phyloP scores from a whole-genome alignment of 2,329 filamentous ascomycete species.

The Alternaria sp. region DNA sequence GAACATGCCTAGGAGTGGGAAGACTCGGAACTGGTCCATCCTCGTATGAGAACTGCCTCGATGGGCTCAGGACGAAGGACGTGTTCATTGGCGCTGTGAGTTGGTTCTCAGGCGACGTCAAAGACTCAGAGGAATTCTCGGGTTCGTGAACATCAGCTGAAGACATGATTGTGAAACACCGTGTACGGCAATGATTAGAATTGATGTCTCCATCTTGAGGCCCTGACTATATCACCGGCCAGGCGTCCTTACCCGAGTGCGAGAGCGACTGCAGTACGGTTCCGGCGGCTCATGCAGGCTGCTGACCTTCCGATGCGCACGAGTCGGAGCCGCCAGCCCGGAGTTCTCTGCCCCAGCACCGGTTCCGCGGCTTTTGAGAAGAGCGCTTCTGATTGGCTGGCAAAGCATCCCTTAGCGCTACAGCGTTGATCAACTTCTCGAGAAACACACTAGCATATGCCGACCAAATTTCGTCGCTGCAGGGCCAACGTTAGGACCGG shows the following conservation, averaged over 20 bases:
- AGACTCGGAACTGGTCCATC: not conserved
- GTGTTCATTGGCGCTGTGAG: not conserved
- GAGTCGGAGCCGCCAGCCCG: not conserved
- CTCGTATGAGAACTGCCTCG: not conserved
- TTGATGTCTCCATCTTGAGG: not conserved
- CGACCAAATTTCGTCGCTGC: not conserved
- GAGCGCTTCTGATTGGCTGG: not conserved
- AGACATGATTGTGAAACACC: not conserved
- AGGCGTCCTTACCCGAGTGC: not conserved
- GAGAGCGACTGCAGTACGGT: not conserved
- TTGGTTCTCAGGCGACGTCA: not conserved
- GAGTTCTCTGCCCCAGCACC: not conserved
- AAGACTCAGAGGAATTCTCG: not conserved
- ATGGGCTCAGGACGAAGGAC: not conserved
- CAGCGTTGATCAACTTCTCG: not conserved
- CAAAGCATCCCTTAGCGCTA: not conserved
- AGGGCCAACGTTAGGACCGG: not conserved
- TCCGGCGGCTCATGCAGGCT: constrained; percentile 3
- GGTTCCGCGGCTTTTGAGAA: not conserved
- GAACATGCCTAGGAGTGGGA: not conserved
- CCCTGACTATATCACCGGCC: not conserved
- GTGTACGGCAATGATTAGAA: not conserved
- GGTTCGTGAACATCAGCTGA: not conserved
- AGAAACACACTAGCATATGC: not conserved
- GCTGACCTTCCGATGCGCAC: not conserved